These are phyloP conservation scores for Nicotiana knightiana DNA, from an alignment of 257 asterid species.

Conservation along the genomic window DNA sequence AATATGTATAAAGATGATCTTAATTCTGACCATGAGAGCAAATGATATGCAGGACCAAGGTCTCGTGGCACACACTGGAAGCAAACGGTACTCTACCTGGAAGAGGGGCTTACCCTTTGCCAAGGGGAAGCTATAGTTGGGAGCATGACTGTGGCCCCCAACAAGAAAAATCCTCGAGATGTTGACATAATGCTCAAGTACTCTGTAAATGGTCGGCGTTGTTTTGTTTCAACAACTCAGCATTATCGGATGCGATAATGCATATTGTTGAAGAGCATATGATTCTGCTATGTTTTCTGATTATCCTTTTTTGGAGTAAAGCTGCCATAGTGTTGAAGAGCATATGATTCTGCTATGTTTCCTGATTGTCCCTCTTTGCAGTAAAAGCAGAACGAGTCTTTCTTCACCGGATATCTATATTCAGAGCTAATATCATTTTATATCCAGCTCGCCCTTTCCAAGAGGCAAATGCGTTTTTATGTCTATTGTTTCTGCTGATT, in stretches of 20 bases:
- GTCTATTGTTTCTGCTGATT: neutral
- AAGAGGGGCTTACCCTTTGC: conserved; percentile 76
- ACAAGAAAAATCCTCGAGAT: conserved; percentile 95
- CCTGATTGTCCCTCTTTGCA: neutral
- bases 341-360: neutral
- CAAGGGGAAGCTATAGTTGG: conserved; percentile 76
- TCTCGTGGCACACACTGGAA: conserved; percentile 94
- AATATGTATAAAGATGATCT: neutral
- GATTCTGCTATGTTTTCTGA: neutral
- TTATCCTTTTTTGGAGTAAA: neutral
- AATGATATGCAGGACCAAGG: conserved; percentile 56
- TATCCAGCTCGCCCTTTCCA: neutral
- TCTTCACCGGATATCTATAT: neutral
- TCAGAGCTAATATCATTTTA: neutral
- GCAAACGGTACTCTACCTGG: conserved; percentile 88
- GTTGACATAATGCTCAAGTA: conserved; percentile 75
- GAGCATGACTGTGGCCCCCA: conserved; percentile 61
- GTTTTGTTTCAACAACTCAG: conserved; percentile 62
- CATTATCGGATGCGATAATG: conserved; percentile 53
- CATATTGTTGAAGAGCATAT: neutral
- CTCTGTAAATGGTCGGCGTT: conserved; percentile 61
- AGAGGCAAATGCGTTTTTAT: neutral
- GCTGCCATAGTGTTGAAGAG: neutral
- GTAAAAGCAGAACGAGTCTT: neutral
- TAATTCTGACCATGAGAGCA: neutral